Conservation (phyloP, 371 early-diverging fungal genomes). For the Mortierella sp. region DNA sequence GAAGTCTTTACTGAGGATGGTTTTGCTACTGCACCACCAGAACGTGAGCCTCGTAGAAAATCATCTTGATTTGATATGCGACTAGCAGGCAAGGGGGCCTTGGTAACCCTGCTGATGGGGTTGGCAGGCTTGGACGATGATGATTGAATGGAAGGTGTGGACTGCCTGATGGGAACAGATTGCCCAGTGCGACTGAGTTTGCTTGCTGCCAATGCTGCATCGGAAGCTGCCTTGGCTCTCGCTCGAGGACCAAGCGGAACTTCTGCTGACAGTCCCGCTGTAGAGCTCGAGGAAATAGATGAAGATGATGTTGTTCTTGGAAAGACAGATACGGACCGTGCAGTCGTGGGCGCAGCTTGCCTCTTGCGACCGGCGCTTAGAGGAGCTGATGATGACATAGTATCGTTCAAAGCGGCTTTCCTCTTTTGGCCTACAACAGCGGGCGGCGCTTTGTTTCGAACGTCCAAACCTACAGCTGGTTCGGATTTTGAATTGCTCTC, state of each 20-base stretch:
- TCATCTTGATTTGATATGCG: conserved; percentile 14
- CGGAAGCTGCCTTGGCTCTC: conserved; percentile 52
- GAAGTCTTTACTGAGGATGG: conserved; percentile 10
- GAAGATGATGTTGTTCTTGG: conserved; percentile 18
- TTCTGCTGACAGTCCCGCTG: not conserved
- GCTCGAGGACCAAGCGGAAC: conserved; percentile 46
- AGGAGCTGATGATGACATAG: not conserved
- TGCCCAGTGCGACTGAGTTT: conserved; percentile 21
- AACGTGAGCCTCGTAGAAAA: conserved; percentile 13
- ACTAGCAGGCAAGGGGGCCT: not conserved
- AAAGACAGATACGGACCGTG: not conserved
- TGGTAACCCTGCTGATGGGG: conserved; percentile 7
- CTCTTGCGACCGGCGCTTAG: conserved; percentile 24
- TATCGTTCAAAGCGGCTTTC: conserved; percentile 19
- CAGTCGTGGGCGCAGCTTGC: conserved; percentile 6
- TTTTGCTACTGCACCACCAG: conserved; percentile 27
- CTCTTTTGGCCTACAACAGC: conserved; percentile 29
- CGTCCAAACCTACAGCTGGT: not conserved
- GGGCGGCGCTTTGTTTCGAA: not conserved
- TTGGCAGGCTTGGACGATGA: conserved; percentile 1
- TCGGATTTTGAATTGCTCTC: not conserved
- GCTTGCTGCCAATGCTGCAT: conserved; percentile 41
- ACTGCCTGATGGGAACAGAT: not conserved
- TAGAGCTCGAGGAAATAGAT: conserved; percentile 6
- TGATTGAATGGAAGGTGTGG: conserved; percentile 7